Base-by-base conservation (phyloP, 768 basidiomycete genomes). In the Pulveroboletus ravenelii region DNA sequence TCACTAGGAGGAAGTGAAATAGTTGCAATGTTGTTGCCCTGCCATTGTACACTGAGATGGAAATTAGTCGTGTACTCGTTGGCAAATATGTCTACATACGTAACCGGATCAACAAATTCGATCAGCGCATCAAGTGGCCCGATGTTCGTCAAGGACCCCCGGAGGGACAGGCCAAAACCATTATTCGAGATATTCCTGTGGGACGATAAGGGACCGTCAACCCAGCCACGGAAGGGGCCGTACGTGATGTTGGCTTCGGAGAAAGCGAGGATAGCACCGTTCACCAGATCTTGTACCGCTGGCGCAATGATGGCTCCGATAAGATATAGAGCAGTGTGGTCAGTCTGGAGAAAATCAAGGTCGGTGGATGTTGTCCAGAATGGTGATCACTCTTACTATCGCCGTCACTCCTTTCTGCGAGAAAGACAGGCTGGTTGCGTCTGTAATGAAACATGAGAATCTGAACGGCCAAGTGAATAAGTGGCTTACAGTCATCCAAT, bases 51-150 rank as follows among this genome's bases (percentile, higher is more conserved):
- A 10, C 81, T 85, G 50, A 47, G 32, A 17, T 10, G 3, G 13
- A 10, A 15, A 15, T 57, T 5, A 48, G 42, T 43, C 4, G 30
- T 32, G 7, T 27, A 10, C 25, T 31, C 30, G 32, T 23, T 37
- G 27, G 37, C 17, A 35, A 10, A 50, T 7, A 18, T n/a, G 35
- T 5, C 12, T 6, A 65, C 77, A 47, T 68, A 84, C 80, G 58
- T 77, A 40, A 87, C 68, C 2, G 83, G 83, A 36, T 85, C 80
- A 13, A 72, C 69, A 60, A 88, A 89, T 13, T 77, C 76, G 43
- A 89, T 87, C 41, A 75, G 57, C 3, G 84, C 85, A 67, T 88
- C 85, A 44, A 89, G 72, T 18, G 86, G 85, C 0, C 86, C 86
- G 6, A 77, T 65, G 44, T 81, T 78, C 1, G 79, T 82, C 47